These are phyloP conservation scores for Vaccinium myrtillus DNA, from an alignment of 148 eudicot genomes.

Conservation along the genomic window DNA sequence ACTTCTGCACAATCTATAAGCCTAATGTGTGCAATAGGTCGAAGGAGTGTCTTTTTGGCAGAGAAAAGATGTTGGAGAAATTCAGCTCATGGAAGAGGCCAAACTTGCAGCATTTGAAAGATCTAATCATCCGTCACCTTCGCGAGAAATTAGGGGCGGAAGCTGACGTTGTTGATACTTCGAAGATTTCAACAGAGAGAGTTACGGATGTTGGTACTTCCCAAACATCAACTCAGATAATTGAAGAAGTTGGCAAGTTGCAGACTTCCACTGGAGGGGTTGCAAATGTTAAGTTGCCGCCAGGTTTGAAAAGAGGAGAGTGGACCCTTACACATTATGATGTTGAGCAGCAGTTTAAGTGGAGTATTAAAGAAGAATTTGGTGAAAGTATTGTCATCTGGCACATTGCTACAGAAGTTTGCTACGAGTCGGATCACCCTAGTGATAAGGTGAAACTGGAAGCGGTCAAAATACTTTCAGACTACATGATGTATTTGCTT, in stretches of 20 bases:
- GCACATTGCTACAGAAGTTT: background rate
- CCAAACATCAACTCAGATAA: background rate
- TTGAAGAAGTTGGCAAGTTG: background rate
- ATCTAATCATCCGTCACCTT: background rate
- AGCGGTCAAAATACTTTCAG: background rate
- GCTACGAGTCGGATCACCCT: background rate
- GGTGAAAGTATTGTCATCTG: background rate
- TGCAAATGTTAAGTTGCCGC: no score
- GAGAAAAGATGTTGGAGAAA: background rate
- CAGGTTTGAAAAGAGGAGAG: background rate
- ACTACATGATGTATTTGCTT: slow-evolving; percentile 4
- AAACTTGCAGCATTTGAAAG: background rate
- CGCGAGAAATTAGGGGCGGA: no score
- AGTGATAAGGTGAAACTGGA: background rate
- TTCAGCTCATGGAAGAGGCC: background rate
- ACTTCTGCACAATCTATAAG: background rate
- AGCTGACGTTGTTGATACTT: no score
- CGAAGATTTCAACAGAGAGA: background rate
- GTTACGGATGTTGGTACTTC: background rate
- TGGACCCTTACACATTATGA: background rate
- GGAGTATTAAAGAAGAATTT: background rate
- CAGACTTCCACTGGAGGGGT: background rate
- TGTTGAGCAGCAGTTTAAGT: background rate
- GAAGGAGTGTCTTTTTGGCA: background rate
- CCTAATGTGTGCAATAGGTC: background rate